Evolutionary conservation across 1,284 basidiomycete species (phyloP), one percentile per base, ranked within the genome.

Genomic region (Puccinia sorghi): DNA sequence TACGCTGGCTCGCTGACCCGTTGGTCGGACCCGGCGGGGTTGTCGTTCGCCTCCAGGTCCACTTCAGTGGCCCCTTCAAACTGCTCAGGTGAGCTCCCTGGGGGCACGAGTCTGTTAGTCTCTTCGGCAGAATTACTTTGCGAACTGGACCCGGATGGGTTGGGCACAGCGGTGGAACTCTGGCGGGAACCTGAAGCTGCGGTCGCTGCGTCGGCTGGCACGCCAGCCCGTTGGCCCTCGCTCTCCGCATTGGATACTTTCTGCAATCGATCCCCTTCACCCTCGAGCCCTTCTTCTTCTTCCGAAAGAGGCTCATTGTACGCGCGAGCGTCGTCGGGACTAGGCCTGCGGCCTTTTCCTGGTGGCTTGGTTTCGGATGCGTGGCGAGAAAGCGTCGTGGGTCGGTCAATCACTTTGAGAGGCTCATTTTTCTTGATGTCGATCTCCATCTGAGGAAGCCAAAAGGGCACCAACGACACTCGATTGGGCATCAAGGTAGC

Each of bases 401-500:
- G 83, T 93, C 91, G 82, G 95, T 92, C 41, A 84, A 81, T 22
- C 85, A 75, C 84, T 81, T 84, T 82, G 76, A 81, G 80, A 91
- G 80, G 90, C 80, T 91, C 90, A 4, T 93, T 92, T 84, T 96
- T 96, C 77, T 93, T 88, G 82, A 97, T 97, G 83, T 96, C 93
- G 77, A 90, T 91, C 79, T 94, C 93, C 93, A 96, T 92, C 92
- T 84, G 81, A 69, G 72, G 81, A 4, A 98, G 89, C 96, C 96
- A 99, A 88, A 98, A 99, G 4, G 96, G 96, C 20, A 99, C 92
- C n/a, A 99, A 89, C 83, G 98, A 93, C 75, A 98, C 96, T 59
- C 96, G 92, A 84, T 94, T 90, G 48, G 95, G 75, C 75, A 70
- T 77, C 54, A 77, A 41, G 3, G 67, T 69, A 27, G 67, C 75